Percentiles rank a stretch among this genome's conserved stretches.
Evolutionary conservation across 108 stramenopile genomes (phyloP).

Genomic region (Chaetoceros muelleri): DNA sequence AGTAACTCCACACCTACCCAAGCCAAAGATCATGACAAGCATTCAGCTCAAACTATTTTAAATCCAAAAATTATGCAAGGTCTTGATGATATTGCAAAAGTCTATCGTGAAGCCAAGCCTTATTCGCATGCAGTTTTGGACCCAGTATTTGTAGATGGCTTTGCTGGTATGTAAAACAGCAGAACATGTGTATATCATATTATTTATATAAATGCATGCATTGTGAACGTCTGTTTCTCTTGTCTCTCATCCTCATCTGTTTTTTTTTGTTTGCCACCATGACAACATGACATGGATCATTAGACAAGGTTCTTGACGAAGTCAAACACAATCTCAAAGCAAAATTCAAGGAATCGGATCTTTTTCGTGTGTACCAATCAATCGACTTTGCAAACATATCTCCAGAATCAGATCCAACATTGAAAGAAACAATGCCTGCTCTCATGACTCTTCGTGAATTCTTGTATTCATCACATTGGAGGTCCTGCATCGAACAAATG

Average conservation of each 20-base stretch:
- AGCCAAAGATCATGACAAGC: neutral
- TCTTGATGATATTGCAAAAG: slow-evolving; percentile 10
- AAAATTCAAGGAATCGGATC: slow-evolving; percentile 93
- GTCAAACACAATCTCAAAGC: slow-evolving; percentile 82
- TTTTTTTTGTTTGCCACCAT: neutral
- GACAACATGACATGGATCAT: neutral
- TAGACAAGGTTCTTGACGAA: slow-evolving; percentile 54
- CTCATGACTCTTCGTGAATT: slow-evolving; percentile 70
- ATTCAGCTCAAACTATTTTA: slow-evolving; percentile 8
- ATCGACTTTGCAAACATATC: slow-evolving; percentile 71
- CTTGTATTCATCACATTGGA: slow-evolving; percentile 79
- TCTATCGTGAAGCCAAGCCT: slow-evolving; percentile 35
- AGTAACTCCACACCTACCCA: too few relatives aligned
- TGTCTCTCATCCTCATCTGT: neutral
- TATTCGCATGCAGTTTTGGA: slow-evolving; percentile 56
- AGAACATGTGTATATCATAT: neutral
- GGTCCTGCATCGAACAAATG: slow-evolving; percentile 64
- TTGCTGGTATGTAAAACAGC: slow-evolving; percentile 32
- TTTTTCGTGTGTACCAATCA: slow-evolving; percentile 88
- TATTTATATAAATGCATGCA: neutral
- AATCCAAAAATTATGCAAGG: slow-evolving; percentile 13
- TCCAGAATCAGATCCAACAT: slow-evolving; percentile 26
- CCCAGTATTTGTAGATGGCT: slow-evolving; percentile 41
- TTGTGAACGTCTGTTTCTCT: too few relatives aligned
- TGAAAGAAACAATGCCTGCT: slow-evolving; percentile 39